Percentiles rank a stretch among this genome's conserved stretches.
phyloP scores from a whole-genome alignment of 257 asterid genomes.

The Solanum peruvianum region DNA sequence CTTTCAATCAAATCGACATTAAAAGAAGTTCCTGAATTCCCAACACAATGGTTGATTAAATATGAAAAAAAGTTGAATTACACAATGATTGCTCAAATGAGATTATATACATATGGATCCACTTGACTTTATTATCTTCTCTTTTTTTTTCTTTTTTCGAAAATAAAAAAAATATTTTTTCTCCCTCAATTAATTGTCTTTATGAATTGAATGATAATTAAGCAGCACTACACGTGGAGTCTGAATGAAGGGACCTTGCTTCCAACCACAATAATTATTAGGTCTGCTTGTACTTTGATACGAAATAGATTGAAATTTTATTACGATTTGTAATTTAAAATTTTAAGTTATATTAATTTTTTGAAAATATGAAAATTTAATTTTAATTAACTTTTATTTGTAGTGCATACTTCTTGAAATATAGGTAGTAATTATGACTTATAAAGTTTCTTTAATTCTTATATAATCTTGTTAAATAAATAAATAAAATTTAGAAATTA shows the following conservation, averaged over 20 bases:
- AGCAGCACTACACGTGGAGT: conserved; percentile 34
- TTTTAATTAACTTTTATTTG: background rate
- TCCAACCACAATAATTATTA: conserved; percentile 13
- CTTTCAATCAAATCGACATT: background rate
- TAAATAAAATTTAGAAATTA: background rate
- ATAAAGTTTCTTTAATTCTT: background rate
- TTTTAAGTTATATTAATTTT: background rate
- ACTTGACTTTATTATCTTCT: conserved; percentile 1
- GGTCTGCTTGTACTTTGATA: background rate
- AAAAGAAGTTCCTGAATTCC: background rate
- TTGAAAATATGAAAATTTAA: background rate
- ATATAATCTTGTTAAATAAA: background rate
- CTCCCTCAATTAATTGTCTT: background rate
- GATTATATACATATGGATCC: background rate
- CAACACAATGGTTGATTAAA: conserved; percentile 1
- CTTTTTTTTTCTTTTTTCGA: background rate
- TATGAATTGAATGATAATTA: conserved; percentile 8
- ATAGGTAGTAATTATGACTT: background rate
- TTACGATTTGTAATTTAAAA: background rate
- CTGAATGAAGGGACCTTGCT: conserved; percentile 21
- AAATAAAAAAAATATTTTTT: no score
- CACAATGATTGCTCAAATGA: conserved; percentile 22
- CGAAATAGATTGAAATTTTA: background rate
- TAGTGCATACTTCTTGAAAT: background rate
- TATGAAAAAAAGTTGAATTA: conserved; percentile 4